Base-by-base conservation (phyloP, 192 early-diverging fungal genomes). In the Entomortierella chlamydospora region DNA sequence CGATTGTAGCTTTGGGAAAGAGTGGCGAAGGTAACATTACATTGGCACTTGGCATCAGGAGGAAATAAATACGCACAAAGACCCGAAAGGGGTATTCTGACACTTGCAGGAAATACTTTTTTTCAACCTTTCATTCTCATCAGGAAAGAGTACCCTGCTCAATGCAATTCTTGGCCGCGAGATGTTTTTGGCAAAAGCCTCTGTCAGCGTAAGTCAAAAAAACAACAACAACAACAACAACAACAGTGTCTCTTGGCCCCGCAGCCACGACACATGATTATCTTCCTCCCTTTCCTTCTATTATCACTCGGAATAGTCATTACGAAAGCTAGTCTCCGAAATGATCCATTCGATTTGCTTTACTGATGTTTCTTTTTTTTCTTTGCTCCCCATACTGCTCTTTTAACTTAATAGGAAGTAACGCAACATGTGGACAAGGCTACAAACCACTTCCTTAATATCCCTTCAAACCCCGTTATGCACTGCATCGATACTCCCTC, bases 81-180 rank as follows among this genome's bases (percentile, higher is more conserved):
- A n/a, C n/a, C n/a, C n/a, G n/a, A n/a, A 41, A 41, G 39, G 39
- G 7, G 13, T 41, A 13, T 41, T 9, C 39, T 41, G 6, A 13
- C 39, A 41, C n/a, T n/a, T n/a, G n/a, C n/a, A n/a, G n/a, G n/a
- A 50, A 20, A 2, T 6, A 7, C 57, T 12, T 61, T 25, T 11
- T 28, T 20, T 23, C 22, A 45, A 47, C 25, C 0, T 7, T 31
- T 50, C 7, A 54, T 54, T 25, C 28, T 54, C 52, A 10, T 25
- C 57, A 70, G 85, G 85, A 31, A 86, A 86, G 49, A 83, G 82
- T 52, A 86, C 83, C 18, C 47, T 86, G 51, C 61, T 86, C 54
- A 86, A 86, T 61, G 70, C 68, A 26, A 82, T 86, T 30, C 70
- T 84, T 17, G 85, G 83, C 11, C 55, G 70, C 33, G 53, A 80